Evolutionary conservation across 2,329 filamentous ascomycete genomes (phyloP).

Genomic region (Fusarium oxysporum): DNA sequence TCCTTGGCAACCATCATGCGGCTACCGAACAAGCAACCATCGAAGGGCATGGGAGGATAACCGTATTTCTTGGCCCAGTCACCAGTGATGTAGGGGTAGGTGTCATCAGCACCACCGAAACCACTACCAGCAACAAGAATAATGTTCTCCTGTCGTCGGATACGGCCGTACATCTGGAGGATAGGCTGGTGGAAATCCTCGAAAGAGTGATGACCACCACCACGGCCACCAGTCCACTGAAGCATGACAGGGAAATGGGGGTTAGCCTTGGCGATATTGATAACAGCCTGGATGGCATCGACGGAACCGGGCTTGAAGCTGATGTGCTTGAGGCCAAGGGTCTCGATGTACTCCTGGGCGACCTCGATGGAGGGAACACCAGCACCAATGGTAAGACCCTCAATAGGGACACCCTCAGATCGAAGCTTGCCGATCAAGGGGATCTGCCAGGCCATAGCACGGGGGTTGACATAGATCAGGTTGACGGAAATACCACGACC

Average conservation of each 20-base stretch:
- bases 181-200: slow-evolving; percentile 96
- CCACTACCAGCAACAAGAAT: slow-evolving; percentile 91
- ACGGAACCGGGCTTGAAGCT: slow-evolving; percentile 92
- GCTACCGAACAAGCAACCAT: slow-evolving; percentile 90
- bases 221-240: slow-evolving; percentile 95
- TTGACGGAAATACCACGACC: slow-evolving; percentile 91
- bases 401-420: slow-evolving; percentile 88
- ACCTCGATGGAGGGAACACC: slow-evolving; percentile 95
- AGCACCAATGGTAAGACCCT: slow-evolving; percentile 91
- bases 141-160: slow-evolving; percentile 87
- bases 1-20: slow-evolving; percentile 97
- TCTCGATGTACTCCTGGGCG: slow-evolving; percentile 93
- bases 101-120: slow-evolving; percentile 90
- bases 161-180: slow-evolving; percentile 89
- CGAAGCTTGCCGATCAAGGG: slow-evolving; percentile 83
- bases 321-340: slow-evolving; percentile 91
- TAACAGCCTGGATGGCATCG: slow-evolving; percentile 87
- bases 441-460: slow-evolving; percentile 93
- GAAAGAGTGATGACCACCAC: slow-evolving; percentile 93
- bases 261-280: slow-evolving; percentile 95
- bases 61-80: slow-evolving; percentile 88
- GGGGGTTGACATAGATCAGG: slow-evolving; percentile 90
- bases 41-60: slow-evolving; percentile 93
- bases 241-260: slow-evolving; percentile 91
- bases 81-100: slow-evolving; percentile 91